A percentile compares a stretch with the other conserved stretches of the same genome.
Evolutionary conservation across 345 rosid genomes (phyloP).

Genomic region (Corchorus olitorius): DNA sequence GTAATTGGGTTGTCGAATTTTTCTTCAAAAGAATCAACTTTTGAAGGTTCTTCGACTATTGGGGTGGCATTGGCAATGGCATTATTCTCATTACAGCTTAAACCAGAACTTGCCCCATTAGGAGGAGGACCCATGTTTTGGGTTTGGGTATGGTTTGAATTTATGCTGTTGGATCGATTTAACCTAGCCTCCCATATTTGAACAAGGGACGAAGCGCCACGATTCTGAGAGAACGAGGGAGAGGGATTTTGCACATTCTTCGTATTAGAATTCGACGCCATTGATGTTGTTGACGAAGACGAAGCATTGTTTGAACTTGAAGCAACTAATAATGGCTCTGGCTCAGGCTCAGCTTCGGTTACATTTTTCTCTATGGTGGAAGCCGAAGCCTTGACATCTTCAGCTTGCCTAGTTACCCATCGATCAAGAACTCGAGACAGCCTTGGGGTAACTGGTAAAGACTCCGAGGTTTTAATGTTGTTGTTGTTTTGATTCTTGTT

Average conservation of each 20-base stretch:
- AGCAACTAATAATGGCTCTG: slow-evolving; percentile 18
- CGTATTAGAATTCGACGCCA: not conserved
- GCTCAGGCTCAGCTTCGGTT: slow-evolving; percentile 35
- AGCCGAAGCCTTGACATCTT: slow-evolving; percentile 36
- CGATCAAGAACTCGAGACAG: slow-evolving; percentile 40
- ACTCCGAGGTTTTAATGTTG: not conserved
- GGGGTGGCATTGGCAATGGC: not conserved
- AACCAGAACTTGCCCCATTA: slow-evolving; percentile 31
- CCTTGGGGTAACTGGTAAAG: slow-evolving; percentile 14
- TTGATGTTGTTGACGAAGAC: slow-evolving; percentile 13
- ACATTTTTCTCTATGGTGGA: slow-evolving; percentile 39
- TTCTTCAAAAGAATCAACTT: slow-evolving; percentile 20
- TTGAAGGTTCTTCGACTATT: slow-evolving; percentile 18
- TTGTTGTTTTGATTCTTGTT: slow-evolving; percentile 19
- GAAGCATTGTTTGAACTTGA: slow-evolving; percentile 13
- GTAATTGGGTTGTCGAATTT: not conserved
- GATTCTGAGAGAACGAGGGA: slow-evolving; percentile 17
- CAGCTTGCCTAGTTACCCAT: slow-evolving; percentile 49
- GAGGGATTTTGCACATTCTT: slow-evolving; percentile 10
- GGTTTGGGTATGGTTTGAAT: slow-evolving; percentile 19
- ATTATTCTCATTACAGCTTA: slow-evolving; percentile 24
- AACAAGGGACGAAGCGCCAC: slow-evolving; percentile 81
- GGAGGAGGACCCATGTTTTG: slow-evolving; percentile 4
- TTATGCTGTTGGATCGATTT: slow-evolving; percentile 39
- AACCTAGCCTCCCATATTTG: slow-evolving; percentile 92